Percentiles rank a stretch among this genome's conserved stretches.
Evolutionary conservation across 148 eudicot genomes (phyloP).

Genomic region (Polygonum maritimum): DNA sequence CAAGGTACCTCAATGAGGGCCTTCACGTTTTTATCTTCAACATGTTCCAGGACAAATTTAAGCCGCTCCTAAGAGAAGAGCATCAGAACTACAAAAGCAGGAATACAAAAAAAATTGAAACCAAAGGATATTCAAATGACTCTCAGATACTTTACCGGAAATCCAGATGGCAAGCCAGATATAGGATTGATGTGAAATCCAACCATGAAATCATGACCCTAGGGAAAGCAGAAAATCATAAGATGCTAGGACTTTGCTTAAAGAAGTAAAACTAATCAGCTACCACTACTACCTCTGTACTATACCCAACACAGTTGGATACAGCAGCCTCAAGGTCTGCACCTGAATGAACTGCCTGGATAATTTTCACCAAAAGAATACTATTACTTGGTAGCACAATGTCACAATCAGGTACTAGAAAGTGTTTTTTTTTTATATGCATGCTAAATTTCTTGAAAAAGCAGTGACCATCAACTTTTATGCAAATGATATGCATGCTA

Average conservation of each 20-base stretch:
- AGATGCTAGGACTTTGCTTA: neutral
- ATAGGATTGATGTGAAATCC: slow-evolving; percentile 90
- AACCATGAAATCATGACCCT: slow-evolving; percentile 99
- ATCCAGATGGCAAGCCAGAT: slow-evolving; percentile 83
- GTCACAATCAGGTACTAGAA: neutral
- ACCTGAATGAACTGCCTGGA: slow-evolving; percentile 98
- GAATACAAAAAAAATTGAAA: neutral
- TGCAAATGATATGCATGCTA: neutral
- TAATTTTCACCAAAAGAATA: slow-evolving; percentile 8
- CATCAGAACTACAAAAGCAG: neutral
- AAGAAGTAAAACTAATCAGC: slow-evolving; percentile 8
- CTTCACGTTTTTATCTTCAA: slow-evolving; percentile 82
- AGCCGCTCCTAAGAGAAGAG: slow-evolving; percentile 50
- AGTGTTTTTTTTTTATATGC: no score
- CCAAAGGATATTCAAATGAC: neutral
- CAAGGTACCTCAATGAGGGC: slow-evolving; percentile 71
- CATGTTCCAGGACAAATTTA: slow-evolving; percentile 61
- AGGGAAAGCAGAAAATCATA: slow-evolving; percentile 15
- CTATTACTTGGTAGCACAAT: neutral
- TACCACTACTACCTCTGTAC: slow-evolving; percentile 47
- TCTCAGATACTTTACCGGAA: slow-evolving; percentile 34
- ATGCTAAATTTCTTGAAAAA: neutral
- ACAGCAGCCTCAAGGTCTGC: slow-evolving; percentile 96
- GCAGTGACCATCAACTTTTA: neutral
- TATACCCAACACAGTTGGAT: slow-evolving; percentile 87